Evolutionary conservation across 2,329 filamentous ascomycete genomes (phyloP).

Genomic region (Fusarium decemcellulare): DNA sequence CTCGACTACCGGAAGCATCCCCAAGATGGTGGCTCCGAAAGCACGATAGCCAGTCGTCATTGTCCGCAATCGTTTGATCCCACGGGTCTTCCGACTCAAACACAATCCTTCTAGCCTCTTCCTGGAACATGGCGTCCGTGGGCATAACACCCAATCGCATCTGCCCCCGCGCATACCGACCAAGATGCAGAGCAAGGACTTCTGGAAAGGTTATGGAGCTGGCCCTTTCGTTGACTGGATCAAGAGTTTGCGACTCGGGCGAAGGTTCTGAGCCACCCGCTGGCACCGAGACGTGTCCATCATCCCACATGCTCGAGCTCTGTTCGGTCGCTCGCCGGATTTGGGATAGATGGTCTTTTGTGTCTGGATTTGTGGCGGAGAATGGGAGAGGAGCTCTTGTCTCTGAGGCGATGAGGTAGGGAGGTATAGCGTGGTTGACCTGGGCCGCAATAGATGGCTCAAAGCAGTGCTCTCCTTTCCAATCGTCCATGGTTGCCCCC

Average conservation of each 20-base stretch:
- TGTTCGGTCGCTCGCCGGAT: conserved; percentile 10
- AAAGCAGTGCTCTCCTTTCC: conserved; percentile 48
- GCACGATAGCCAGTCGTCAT: conserved; percentile 44
- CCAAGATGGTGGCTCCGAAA: conserved; percentile 37
- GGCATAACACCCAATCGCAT: conserved; percentile 39
- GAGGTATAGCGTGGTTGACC: conserved; percentile 44
- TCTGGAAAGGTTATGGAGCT: conserved; percentile 28
- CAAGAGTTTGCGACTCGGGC: background rate
- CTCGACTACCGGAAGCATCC: background rate
- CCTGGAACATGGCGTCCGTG: conserved; percentile 47
- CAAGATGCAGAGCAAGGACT: conserved; percentile 34
- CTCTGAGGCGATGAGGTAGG: conserved; percentile 46
- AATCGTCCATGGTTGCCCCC: conserved; percentile 47
- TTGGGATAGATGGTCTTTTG: conserved; percentile 41
- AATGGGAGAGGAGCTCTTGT: conserved; percentile 43
- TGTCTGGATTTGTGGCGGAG: conserved; percentile 42
- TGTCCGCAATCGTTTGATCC: conserved; percentile 49
- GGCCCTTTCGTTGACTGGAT: background rate
- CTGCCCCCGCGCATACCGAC: conserved; percentile 41
- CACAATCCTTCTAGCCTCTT: conserved; percentile 44
- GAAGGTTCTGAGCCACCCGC: background rate
- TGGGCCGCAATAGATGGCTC: conserved; percentile 37
- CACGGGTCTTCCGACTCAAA: conserved; percentile 43
- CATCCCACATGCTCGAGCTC: conserved; percentile 1
- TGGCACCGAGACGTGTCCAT: background rate